These are phyloP conservation scores for Candida yuanshanica DNA, from an alignment of 805 yeast genomes.

Conservation along the genomic window DNA sequence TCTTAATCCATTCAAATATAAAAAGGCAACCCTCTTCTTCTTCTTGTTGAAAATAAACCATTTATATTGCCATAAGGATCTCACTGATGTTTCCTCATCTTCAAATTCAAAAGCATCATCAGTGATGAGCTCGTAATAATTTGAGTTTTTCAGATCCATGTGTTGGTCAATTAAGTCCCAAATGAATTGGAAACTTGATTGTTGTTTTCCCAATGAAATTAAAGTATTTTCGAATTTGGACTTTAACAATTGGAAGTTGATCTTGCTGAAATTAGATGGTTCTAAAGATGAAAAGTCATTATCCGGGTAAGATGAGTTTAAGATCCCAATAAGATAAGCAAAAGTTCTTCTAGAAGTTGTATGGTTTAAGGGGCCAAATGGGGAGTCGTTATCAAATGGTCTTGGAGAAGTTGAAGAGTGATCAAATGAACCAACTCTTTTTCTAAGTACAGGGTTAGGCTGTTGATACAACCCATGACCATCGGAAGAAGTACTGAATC, in stretches of 20 bases:
- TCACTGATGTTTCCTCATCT: slow-evolving; percentile 25
- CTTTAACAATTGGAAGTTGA: slow-evolving; percentile 42
- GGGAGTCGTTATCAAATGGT: slow-evolving; percentile 34
- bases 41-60: slow-evolving; percentile 92
- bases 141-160: slow-evolving; percentile 57
- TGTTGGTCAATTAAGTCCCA: slow-evolving; percentile 87
- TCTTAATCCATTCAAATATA: slow-evolving; percentile 59
- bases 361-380: slow-evolving; percentile 89
- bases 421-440: not conserved
- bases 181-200: slow-evolving; percentile 50
- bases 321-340: slow-evolving; percentile 83
- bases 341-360: slow-evolving; percentile 84
- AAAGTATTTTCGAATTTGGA: slow-evolving; percentile 73
- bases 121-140: slow-evolving; percentile 57
- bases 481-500: slow-evolving; percentile 24
- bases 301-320: slow-evolving; percentile 92
- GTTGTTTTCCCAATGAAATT: slow-evolving; percentile 54
- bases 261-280: slow-evolving; percentile 67
- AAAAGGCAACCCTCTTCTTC: slow-evolving; percentile 83
- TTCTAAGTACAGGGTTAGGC: not conserved
- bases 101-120: slow-evolving; percentile 31
- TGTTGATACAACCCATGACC: slow-evolving; percentile 2
- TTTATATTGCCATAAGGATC: slow-evolving; percentile 47
- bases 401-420: slow-evolving; percentile 6
- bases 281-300: slow-evolving; percentile 87